Conservation (phyloP, 2,329 filamentous ascomycete genomes). For the Alternaria burnsii region DNA sequence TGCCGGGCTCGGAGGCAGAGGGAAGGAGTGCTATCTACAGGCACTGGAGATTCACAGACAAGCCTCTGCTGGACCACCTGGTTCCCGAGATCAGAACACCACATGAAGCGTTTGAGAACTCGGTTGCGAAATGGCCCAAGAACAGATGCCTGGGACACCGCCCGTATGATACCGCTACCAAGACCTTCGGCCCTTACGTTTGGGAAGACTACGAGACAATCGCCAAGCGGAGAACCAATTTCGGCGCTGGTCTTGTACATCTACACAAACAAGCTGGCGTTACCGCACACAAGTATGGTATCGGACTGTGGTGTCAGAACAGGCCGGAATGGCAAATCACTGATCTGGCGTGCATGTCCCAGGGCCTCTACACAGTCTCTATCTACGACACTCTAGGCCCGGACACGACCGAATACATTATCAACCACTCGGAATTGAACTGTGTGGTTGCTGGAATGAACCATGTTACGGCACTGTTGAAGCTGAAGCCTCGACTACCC, state of each 20-base stretch:
- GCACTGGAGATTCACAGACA: conserved; percentile 79
- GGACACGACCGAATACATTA: conserved; percentile 91
- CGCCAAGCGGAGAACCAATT: conserved; percentile 79
- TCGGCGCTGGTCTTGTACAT: conserved; percentile 86
- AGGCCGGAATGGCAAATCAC: conserved; percentile 88
- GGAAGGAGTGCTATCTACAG: conserved; percentile 81
- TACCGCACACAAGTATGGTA: conserved; percentile 69
- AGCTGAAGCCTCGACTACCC: conserved; percentile 79
- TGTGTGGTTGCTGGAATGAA: conserved; percentile 81
- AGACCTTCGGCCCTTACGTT: conserved; percentile 77
- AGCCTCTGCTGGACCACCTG: conserved; percentile 57
- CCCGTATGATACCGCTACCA: conserved; percentile 77
- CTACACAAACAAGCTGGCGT: conserved; percentile 78
- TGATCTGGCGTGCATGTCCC: conserved; percentile 86
- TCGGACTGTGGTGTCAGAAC: conserved; percentile 89
- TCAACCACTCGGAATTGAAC: conserved; percentile 83
- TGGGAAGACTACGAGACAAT: conserved; percentile 87
- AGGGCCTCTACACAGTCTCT: conserved; percentile 87
- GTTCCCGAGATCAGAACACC: conserved; percentile 75
- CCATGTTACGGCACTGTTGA: conserved; percentile 82
- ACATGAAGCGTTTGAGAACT: conserved; percentile 81
- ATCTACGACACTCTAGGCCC: conserved; percentile 96
- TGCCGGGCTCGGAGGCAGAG: conserved; percentile 77
- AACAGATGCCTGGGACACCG: conserved; percentile 81
- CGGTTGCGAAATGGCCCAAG: conserved; percentile 68